Evolutionary conservation across 1,284 basidiomycete genomes (phyloP).

Genomic region (Mixia osmundae): DNA sequence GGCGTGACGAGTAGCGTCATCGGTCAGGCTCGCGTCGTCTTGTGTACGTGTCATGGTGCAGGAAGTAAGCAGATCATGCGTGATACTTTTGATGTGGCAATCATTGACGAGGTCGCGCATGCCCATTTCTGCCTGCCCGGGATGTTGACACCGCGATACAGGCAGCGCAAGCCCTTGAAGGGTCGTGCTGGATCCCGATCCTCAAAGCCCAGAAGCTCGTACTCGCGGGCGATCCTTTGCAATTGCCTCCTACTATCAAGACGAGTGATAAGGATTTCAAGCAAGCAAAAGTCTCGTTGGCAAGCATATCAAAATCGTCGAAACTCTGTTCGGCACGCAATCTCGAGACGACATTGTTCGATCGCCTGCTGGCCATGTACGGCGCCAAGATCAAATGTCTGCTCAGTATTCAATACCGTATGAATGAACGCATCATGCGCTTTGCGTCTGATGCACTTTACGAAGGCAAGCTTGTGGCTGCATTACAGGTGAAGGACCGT

Average conservation of each 20-base stretch:
- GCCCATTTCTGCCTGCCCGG: not conserved
- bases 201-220: conserved; percentile 65
- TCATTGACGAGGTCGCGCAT: conserved; percentile 54
- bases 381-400: conserved; percentile 61
- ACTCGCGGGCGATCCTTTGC: conserved; percentile 29
- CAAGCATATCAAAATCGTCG: not conserved
- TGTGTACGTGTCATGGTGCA: conserved; percentile 74
- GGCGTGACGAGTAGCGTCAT: conserved; percentile 59
- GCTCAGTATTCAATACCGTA: conserved; percentile 36
- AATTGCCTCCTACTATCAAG: conserved; percentile 72
- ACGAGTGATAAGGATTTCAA: conserved; percentile 22
- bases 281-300: conserved; percentile 1
- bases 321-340: conserved; percentile 38
- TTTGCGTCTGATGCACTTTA: conserved; percentile 76
- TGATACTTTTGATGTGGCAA: conserved; percentile 62
- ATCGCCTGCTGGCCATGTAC: conserved; percentile 66
- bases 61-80: conserved; percentile 54
- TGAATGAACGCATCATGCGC: conserved; percentile 49
- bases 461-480: conserved; percentile 41
- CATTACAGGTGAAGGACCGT: conserved; percentile 43
- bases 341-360: conserved; percentile 73
- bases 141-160: conserved; percentile 1
- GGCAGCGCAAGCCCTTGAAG: conserved; percentile 86
- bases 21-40: conserved; percentile 51
- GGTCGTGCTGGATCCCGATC: conserved; percentile 88